Evolutionary conservation across 176 grass and related monocot species (phyloP).

Genomic region (Zizania latifolia): DNA sequence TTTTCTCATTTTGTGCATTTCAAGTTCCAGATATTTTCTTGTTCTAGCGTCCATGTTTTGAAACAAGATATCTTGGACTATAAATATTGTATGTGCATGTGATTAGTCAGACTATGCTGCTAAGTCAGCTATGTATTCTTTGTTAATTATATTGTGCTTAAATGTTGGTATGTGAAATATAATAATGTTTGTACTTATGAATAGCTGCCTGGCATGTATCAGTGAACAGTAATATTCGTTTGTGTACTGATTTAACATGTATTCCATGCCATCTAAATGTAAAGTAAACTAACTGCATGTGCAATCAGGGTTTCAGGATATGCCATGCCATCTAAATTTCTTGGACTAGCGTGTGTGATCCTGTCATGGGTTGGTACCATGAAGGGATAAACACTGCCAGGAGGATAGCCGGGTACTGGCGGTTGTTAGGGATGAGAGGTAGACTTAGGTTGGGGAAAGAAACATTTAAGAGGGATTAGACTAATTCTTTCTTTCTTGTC

Average conservation of each 20-base stretch:
- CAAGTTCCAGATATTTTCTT: neutral
- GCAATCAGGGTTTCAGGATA: neutral
- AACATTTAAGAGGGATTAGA: no score
- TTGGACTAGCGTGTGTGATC: no score
- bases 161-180: neutral
- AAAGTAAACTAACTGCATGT: neutral
- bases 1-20: neutral
- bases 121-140: neutral
- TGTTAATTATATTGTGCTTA: neutral
- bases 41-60: slow-evolving; percentile 2
- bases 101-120: neutral
- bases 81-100: no score
- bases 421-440: no score
- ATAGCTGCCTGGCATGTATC: neutral
- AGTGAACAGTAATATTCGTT: neutral
- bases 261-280: neutral
- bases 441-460: no score
- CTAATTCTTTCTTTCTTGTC: no score
- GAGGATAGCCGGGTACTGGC: no score
- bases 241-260: neutral
- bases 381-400: no score
- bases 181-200: neutral
- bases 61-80: neutral
- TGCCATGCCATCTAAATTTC: neutral
- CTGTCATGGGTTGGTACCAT: no score